A percentile compares a stretch with the other conserved stretches of the same genome.
phyloP scores from a whole-genome alignment of 805 yeast species.

The Yarrowia keelungensis region DNA sequence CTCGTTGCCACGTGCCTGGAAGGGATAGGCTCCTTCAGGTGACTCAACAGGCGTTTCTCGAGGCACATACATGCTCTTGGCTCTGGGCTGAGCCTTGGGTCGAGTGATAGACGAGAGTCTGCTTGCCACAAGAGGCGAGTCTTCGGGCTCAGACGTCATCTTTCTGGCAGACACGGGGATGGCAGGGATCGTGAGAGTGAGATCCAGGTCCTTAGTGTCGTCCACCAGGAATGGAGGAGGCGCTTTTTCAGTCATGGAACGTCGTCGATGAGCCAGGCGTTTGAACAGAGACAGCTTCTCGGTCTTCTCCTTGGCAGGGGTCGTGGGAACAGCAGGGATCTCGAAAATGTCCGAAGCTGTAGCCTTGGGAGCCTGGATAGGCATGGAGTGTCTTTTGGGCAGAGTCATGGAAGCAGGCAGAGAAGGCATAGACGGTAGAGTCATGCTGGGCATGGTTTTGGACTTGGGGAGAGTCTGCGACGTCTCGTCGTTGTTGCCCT shows the following conservation, averaged over 20 bases:
- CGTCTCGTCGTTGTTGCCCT: not conserved
- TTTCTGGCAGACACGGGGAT: conserved; percentile 24
- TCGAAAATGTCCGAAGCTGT: conserved; percentile 7
- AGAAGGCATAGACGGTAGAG: conserved; percentile 13
- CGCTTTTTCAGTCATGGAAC: conserved; percentile 20
- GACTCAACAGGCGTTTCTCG: conserved; percentile 4
- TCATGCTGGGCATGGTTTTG: conserved; percentile 15
- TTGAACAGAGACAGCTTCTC: conserved; percentile 24
- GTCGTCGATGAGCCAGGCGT: conserved; percentile 23
- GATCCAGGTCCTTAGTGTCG: conserved; percentile 1
- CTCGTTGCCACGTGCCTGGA: conserved; percentile 23
- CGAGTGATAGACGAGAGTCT: conserved; percentile 20
- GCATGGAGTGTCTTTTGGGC: conserved; percentile 23
- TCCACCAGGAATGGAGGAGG: not conserved
- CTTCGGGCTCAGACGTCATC: conserved; percentile 31
- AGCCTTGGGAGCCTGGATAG: conserved; percentile 7
- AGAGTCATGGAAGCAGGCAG: conserved; percentile 7
- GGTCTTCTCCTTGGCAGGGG: conserved; percentile 7
- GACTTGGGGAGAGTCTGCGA: conserved; percentile 1
- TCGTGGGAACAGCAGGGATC: conserved; percentile 5
- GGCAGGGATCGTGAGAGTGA: conserved; percentile 22
- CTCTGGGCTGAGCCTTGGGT: conserved; percentile 6
- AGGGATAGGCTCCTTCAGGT: conserved; percentile 2
- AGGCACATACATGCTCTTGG: conserved; percentile 34
- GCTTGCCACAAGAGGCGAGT: conserved; percentile 30